Conservation (phyloP, 176 grass and related monocot genomes). For the Oryza rufipogon region DNA sequence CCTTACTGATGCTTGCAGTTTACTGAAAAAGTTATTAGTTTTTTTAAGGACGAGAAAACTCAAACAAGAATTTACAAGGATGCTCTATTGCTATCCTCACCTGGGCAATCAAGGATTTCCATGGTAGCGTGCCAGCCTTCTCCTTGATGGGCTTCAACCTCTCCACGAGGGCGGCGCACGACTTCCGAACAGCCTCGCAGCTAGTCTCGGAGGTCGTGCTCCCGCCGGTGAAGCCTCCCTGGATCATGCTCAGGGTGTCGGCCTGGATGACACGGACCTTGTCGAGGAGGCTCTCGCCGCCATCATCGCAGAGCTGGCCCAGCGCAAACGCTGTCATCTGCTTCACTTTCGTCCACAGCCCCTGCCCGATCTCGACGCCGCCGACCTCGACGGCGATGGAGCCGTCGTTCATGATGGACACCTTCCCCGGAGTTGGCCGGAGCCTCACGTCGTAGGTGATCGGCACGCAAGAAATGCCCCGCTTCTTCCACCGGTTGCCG, state of each 20-base stretch:
- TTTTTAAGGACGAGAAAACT: neutral
- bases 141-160: conserved; percentile 79
- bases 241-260: conserved; percentile 72
- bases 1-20: neutral
- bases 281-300: conserved; percentile 56
- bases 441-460: conserved; percentile 50
- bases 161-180: conserved; percentile 57
- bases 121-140: conserved; percentile 48
- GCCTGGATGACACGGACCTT: conserved; percentile 77
- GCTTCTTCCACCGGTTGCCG: conserved; percentile 74
- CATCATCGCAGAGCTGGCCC: conserved; percentile 53
- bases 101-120: conserved; percentile 64
- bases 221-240: conserved; percentile 74
- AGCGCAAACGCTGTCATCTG: conserved; percentile 75
- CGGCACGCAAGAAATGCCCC: conserved; percentile 85
- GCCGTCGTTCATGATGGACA: conserved; percentile 84
- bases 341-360: conserved; percentile 88
- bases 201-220: conserved; percentile 86
- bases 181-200: conserved; percentile 66
- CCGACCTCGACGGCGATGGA: conserved; percentile 86
- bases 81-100: too few relatives aligned
- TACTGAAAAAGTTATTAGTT: neutral
- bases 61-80: neutral
- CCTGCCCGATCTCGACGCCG: conserved; percentile 85
- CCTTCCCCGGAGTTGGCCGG: conserved; percentile 59